These are phyloP conservation scores for Albugo candida DNA, from an alignment of 352 stramenopile genomes.

Conservation along the genomic window DNA sequence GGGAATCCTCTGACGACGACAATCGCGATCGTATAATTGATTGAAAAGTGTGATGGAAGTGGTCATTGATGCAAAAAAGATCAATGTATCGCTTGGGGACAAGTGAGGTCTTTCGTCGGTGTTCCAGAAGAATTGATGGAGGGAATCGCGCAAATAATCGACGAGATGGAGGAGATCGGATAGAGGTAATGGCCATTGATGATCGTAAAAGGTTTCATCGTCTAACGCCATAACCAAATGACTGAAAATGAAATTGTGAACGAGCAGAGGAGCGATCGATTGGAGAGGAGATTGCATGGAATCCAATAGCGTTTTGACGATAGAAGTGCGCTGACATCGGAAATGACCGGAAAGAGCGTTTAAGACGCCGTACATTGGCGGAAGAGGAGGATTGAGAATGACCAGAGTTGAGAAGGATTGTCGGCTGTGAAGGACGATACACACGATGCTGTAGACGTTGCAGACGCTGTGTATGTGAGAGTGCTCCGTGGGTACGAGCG, in stretches of 20 bases:
- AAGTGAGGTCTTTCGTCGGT: conserved; percentile 7
- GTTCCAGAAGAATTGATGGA: conserved; percentile 52
- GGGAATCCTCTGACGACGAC: conserved; percentile 21
- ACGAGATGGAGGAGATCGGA: conserved; percentile 23
- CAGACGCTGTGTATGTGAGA: conserved; percentile 7
- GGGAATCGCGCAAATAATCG: conserved; percentile 33
- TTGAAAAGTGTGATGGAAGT: conserved; percentile 62
- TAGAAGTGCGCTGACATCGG: neutral
- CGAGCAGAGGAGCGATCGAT: conserved; percentile 13
- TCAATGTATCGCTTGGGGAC: neutral
- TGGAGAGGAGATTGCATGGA: neutral
- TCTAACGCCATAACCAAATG: conserved; percentile 42
- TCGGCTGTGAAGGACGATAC: conserved; percentile 18
- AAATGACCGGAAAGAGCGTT: conserved; percentile 15
- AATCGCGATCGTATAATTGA: conserved; percentile 57
- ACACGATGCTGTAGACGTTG: conserved; percentile 16
- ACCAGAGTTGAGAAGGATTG: conserved; percentile 26
- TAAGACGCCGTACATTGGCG: conserved; percentile 25
- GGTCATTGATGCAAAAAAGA: conserved; percentile 25
- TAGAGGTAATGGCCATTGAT: conserved; percentile 24
- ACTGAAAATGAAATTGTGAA: conserved; percentile 47
- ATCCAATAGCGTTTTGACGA: conserved; percentile 19
- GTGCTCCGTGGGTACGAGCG: no score
- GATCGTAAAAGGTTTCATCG: conserved; percentile 53
- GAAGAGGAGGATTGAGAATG: conserved; percentile 22